Percentiles rank a stretch among this genome's conserved stretches.
These are phyloP conservation scores for Coemansia reversa DNA, from an alignment of 192 early-diverging fungal genomes.

Conservation along the genomic window DNA sequence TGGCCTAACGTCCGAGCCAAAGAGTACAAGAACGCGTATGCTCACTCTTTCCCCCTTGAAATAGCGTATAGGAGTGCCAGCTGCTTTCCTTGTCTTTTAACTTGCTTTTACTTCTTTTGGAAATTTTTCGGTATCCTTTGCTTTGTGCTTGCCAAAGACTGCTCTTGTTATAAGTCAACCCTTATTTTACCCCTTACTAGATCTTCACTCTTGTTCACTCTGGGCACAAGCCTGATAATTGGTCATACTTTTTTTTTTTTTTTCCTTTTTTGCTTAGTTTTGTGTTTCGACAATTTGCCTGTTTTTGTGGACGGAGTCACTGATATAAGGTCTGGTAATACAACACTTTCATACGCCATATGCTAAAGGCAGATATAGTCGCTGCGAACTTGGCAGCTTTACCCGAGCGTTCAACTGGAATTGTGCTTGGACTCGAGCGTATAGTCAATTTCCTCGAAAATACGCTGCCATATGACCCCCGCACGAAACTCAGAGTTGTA, in stretches of 20 bases:
- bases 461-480: constrained; percentile 53
- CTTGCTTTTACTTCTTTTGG: background rate
- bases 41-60: too few species aligned
- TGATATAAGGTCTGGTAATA: background rate
- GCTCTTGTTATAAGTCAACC: background rate
- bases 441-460: constrained; percentile 55
- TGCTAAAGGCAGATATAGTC: background rate
- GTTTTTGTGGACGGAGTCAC: background rate
- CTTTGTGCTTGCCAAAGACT: background rate
- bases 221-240: background rate
- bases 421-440: constrained; percentile 45
- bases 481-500: constrained; percentile 56
- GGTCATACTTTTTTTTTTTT: constrained; percentile 3
- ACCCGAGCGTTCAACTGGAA: constrained; percentile 17
- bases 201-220: background rate
- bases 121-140: background rate
- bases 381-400: background rate
- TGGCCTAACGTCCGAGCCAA: too few species aligned
- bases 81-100: background rate
- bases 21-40: too few species aligned
- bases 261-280: background rate
- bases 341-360: constrained; percentile 1
- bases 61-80: too few species aligned
- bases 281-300: constrained; percentile 7
- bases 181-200: background rate